Base-by-base conservation (phyloP, 1,139 yeast species). In the Diutina scorzettiae region DNA sequence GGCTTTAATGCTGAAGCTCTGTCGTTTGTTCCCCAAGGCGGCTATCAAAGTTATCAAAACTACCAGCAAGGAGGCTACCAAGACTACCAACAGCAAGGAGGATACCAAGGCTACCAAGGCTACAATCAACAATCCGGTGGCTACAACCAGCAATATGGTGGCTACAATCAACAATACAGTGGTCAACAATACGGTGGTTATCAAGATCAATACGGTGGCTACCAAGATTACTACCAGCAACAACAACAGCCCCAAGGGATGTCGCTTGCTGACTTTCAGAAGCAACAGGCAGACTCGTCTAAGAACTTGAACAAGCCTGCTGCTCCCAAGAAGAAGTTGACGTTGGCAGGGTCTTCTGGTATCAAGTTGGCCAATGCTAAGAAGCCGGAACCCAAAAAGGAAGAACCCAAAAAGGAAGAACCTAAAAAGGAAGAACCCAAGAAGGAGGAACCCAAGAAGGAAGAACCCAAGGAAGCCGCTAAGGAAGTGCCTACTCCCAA, bases 191-290 rank as follows among this genome's bases (percentile, higher is more conserved):
- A 14, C 5, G 37, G 51, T 47, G 46, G 47, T 30, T n/a, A n/a
- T n/a, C n/a, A n/a, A n/a, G n/a, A n/a, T n/a, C n/a, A n/a, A n/a
- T 45, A 47, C 46, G 42, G 27, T 40, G 40, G 25, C 46, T 49
- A 45, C 53, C 53, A 43, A 47, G 25, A 58, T 50, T 47, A 54
- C 52, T 46, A 46, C 45, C 43, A 46, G 28, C 54, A 43, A 49
- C 49, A 41, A 12, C 45, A 43, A 29, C 69, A 62, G 49, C 51
- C 66, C n/a, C 67, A 65, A 46, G 93, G 91, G 43, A 79, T 85
- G 87, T 78, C 94, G 32, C 71, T 87, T 53, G 95, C 87, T 45
- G 95, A 87, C 56, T 86, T 79, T 64, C 84, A 85, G 62, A 81
- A 81, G 58, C 81, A 80, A 60, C 76, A 80, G 56, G 64, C 69